Conservation (phyloP, 2,329 filamentous ascomycete species). For the Xylaria hypoxylon region DNA sequence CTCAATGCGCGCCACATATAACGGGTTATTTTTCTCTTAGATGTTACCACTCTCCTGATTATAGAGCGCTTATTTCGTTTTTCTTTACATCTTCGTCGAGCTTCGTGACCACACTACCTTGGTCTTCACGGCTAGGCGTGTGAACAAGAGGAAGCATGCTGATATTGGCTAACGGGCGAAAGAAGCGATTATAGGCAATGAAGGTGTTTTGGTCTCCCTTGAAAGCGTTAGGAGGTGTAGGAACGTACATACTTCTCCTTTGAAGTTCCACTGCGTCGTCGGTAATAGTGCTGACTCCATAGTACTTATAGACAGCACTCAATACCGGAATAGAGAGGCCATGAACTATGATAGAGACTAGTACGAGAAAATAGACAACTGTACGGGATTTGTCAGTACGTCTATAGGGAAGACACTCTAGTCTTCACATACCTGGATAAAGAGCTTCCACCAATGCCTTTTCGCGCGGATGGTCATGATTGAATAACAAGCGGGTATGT, state of each 20-base stretch:
- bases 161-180: constrained; percentile 49
- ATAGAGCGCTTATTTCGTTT: not conserved
- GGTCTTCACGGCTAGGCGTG: constrained; percentile 21
- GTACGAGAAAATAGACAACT: constrained; percentile 57
- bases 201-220: constrained; percentile 54
- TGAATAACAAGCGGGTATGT: constrained; percentile 57
- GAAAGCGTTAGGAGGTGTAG: constrained; percentile 56
- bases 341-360: constrained; percentile 59
- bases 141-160: constrained; percentile 33
- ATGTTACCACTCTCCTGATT: not conserved
- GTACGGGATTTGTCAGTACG: constrained; percentile 1
- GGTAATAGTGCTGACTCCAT: constrained; percentile 56
- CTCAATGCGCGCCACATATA: not conserved
- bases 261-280: constrained; percentile 57
- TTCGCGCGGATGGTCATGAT: constrained; percentile 38
- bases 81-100: constrained; percentile 21
- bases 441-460: constrained; percentile 54
- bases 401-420: not conserved
- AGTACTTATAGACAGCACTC: constrained; percentile 54
- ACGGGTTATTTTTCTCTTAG: no score
- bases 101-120: not conserved
- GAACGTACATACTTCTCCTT: constrained; percentile 53
- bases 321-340: constrained; percentile 61
- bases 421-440: constrained; percentile 46
- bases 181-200: constrained; percentile 63